Conservation (phyloP, 2,329 filamentous ascomycete genomes). For the Neopestalotiopsis sp. region DNA sequence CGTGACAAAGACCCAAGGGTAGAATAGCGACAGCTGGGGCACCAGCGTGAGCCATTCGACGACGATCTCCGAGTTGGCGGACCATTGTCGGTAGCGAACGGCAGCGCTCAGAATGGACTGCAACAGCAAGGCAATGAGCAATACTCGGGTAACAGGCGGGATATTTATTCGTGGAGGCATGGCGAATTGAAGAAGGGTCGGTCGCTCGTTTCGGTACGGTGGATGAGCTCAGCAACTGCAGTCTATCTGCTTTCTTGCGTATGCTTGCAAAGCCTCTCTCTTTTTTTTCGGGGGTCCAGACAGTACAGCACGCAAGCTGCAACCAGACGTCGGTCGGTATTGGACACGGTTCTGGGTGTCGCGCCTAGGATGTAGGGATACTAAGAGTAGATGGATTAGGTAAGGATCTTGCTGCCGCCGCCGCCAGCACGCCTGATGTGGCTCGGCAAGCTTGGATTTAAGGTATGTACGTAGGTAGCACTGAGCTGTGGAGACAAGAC, state of each 20-base stretch:
- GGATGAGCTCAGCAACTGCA: slow-evolving; percentile 4
- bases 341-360: slow-evolving; percentile 14
- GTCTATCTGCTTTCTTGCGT: neutral
- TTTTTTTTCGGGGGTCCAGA: neutral
- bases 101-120: slow-evolving; percentile 84
- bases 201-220: neutral
- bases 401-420: neutral
- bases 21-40: slow-evolving; percentile 80
- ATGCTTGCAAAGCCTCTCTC: neutral
- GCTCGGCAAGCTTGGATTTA: neutral
- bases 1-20: slow-evolving; percentile 91
- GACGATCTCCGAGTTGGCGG: slow-evolving; percentile 65
- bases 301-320: neutral
- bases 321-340: neutral
- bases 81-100: slow-evolving; percentile 75
- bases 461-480: neutral
- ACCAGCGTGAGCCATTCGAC: slow-evolving; percentile 89
- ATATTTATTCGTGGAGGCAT: slow-evolving; percentile 90
- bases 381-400: neutral
- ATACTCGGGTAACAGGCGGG: slow-evolving; percentile 84
- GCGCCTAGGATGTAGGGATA: neutral
- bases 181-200: slow-evolving; percentile 30
- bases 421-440: neutral
- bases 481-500: neutral
- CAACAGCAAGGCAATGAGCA: slow-evolving; percentile 75